Conservation (phyloP, 169 alveolate species). For the Cryptosporidium andersoni region DNA sequence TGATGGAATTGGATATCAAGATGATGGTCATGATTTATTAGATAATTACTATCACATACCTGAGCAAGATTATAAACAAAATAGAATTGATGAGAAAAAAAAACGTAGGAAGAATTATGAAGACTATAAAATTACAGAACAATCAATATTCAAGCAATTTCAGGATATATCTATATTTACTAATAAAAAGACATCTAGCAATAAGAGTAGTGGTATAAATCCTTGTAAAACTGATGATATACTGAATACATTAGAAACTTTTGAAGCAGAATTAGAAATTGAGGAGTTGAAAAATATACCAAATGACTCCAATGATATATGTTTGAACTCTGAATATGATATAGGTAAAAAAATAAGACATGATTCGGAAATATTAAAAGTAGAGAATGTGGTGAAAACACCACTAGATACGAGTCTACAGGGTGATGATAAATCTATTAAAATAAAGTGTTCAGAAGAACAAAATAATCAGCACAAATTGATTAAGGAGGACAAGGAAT, state of each 20-base stretch:
- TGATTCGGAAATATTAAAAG: neutral
- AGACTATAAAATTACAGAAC: neutral
- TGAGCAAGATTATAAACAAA: neutral
- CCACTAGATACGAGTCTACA: neutral
- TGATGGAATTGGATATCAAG: conserved; percentile 64
- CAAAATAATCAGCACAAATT: too few species aligned
- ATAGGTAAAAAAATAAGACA: neutral
- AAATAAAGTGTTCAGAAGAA: too few species aligned
- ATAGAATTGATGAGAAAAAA: conserved; percentile 17
- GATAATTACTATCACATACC: conserved; percentile 43
- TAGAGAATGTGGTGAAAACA: neutral
- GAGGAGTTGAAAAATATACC: conserved; percentile 7
- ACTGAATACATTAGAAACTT: conserved; percentile 14
- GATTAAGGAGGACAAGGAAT: neutral
- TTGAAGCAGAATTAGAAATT: conserved; percentile 15
- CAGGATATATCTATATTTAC: conserved; percentile 12
- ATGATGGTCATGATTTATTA: conserved; percentile 59
- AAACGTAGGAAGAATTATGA: conserved; percentile 8
- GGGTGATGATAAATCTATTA: neutral
- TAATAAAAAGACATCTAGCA: neutral
- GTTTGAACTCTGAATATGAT: too few species aligned
- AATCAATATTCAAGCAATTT: conserved; percentile 41
- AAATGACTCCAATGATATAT: neutral
- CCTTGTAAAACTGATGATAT: conserved; percentile 8
- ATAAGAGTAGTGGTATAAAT: neutral